Evolutionary conservation across 2,329 filamentous ascomycete species (phyloP), one percentile per base, ranked within the genome.

Genomic region (Stylonectria norvegica): DNA sequence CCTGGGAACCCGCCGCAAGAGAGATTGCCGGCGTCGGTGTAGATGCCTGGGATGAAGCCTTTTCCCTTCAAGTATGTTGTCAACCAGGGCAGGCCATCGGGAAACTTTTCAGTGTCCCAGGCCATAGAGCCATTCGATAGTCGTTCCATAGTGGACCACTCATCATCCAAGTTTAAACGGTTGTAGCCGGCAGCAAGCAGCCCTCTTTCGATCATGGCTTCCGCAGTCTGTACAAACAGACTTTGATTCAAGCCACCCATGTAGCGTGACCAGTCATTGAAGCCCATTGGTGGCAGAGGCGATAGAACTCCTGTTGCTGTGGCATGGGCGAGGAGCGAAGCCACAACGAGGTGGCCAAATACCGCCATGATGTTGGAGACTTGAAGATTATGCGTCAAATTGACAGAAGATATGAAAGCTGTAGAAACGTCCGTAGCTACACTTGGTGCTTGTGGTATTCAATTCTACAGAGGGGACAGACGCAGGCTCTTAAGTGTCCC

Each of bases 231-330:
- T 5, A 65, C 62, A 42, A 75, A 74, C 4, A 75, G 56, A 4
- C 66, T 65, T 46, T 75, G 67, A 45, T 72, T 74, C 16, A 74
- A 63, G 35, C 67, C 63, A 49, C 69, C 73, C 58, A 62, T 60
- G 53, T 71, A 71, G 23, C 69, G 67, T 1, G 70, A 61, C 72
- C 72, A 76, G 47, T 70, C 71, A 53, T 73, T 74, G 61, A 72
- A 76, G 17, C 70, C 72, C 72, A 75, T 75, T 8, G 72, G 71
- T 1, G 72, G 69, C 1, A 49, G 35, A 12, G 42, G 42, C 5
- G 7, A 7, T 6, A 15, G 8, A 8, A 15, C 14, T 6, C 14
- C 28, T 8, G 15, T 14, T 7, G 28, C 28, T 9, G 28, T 7
- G 28, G 28, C 28, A 9, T 8, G 7, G 28, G 8, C 28, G 22